A percentile compares a stretch with the other conserved stretches of the same genome.
phyloP scores from a whole-genome alignment of 2,329 filamentous ascomycete genomes.

The Pestalotiopsis sp. region DNA sequence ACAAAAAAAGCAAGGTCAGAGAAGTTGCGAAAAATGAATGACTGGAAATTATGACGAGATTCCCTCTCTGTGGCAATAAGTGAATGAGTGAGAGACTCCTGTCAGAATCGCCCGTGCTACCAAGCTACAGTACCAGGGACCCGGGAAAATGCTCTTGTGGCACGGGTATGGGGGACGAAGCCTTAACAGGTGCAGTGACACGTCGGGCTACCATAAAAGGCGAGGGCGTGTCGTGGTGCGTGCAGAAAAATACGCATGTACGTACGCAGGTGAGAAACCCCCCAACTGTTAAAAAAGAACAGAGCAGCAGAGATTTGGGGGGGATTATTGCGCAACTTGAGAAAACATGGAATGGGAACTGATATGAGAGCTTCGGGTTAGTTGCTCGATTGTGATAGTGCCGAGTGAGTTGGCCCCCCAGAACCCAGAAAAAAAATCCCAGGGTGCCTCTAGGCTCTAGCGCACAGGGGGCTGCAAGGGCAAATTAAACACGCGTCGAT shows the following conservation, averaged over 20 bases:
- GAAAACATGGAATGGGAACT: background rate
- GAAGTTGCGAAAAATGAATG: background rate
- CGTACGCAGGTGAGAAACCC: background rate
- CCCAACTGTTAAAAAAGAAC: background rate
- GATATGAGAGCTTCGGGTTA: constrained; percentile 14
- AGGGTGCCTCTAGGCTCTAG: constrained; percentile 15
- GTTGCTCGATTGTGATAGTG: constrained; percentile 37
- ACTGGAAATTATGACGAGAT: background rate
- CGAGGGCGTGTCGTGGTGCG: background rate
- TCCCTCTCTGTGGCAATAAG: background rate
- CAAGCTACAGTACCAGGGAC: constrained; percentile 1
- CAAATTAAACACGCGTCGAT: constrained; percentile 42
- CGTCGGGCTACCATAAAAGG: background rate
- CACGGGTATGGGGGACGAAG: background rate
- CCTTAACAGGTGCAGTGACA: background rate
- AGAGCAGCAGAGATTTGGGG: constrained; percentile 13
- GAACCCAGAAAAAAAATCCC: constrained; percentile 6
- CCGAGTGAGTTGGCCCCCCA: constrained; percentile 16
- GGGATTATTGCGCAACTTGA: background rate
- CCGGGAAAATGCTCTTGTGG: constrained; percentile 5
- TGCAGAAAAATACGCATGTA: background rate
- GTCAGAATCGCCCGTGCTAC: background rate
- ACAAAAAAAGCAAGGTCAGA: background rate
- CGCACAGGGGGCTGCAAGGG: constrained; percentile 20
- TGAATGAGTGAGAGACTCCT: background rate